Evolutionary conservation across 1,139 yeast species (phyloP), one percentile per base, ranked within the genome.

Genomic region (Scheffersomyces insectosa): DNA sequence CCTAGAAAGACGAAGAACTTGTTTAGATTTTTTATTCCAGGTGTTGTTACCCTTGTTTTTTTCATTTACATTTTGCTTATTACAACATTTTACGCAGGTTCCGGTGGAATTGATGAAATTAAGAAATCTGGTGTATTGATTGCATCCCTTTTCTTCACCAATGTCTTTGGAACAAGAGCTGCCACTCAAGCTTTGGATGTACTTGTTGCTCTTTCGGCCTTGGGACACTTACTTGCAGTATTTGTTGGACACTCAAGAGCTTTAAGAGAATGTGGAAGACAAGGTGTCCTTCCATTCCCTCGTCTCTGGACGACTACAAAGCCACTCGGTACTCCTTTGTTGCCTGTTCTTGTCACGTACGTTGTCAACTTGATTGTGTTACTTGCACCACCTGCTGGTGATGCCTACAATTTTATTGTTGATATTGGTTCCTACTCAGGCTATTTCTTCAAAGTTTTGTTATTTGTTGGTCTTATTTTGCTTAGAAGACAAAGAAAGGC

Each of bases 231-330:
- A 42, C 49, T 69, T 13, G 69, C 76, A 8, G 74, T 67, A 7
- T 57, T 67, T 37, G 56, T 73, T 20, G 68, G 73, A 2, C 77
- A 71, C 44, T 66, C 75, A 4, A 63, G 78, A 57, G 49, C 67
- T 9, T 57, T 73, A 30, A 66, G 77, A 57, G 77, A 73, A 50
- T 70, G 75, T 56, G 78, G 77, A 6, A 62, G 78, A 56, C 77
- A 73, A 54, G 77, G 77, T 41, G 75, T 73, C 12, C 59, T 73
- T 37, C 78, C 79, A 13, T 73, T 56, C 46, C 64, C 71, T 7
- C 49, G 45, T 9, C 56, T 63, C 37, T 73, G 77, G 77, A 68
- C 75, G 5, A 59, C 68, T 27, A 66, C 67, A 7, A 70, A 68
- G 45, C 78, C 77, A 2, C 68, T 62, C 38, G 72, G 73, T 2